phyloP scores from a whole-genome alignment of 225 moss, liverwort and hornwort species.

The Polytrichum commune region DNA sequence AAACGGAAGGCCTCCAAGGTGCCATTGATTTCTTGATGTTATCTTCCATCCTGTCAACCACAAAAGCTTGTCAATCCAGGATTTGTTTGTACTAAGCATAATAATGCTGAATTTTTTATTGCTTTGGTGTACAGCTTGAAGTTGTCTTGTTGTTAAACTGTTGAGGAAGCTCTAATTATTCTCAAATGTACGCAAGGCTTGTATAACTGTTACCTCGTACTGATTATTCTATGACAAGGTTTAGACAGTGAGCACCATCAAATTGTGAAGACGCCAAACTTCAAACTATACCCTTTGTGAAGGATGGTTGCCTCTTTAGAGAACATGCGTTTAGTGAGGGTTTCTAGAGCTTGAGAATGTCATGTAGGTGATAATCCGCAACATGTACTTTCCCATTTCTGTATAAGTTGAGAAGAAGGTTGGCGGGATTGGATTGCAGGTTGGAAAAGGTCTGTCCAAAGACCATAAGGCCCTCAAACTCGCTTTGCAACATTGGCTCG shows the following conservation, averaged over 20 bases:
- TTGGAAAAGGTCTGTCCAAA: conserved; percentile 85
- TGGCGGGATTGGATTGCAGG: conserved; percentile 32
- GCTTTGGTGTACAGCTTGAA: too few relatives aligned
- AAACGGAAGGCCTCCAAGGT: conserved; percentile 25
- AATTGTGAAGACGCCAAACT: not conserved
- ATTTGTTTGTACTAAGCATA: not conserved
- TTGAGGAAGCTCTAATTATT: too few relatives aligned
- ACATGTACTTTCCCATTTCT: not conserved
- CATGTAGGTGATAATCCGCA: not conserved
- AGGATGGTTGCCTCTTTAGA: not conserved
- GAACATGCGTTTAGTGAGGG: not conserved
- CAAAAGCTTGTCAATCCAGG: not conserved
- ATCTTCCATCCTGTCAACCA: not conserved
- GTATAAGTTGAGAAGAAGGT: not conserved
- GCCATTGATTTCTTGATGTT: not conserved
- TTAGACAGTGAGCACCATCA: not conserved
- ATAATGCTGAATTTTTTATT: not conserved
- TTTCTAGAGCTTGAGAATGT: not conserved
- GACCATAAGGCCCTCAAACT: conserved; percentile 69
- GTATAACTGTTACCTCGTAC: too few relatives aligned
- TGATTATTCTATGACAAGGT: too few relatives aligned
- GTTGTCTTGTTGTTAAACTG: too few relatives aligned
- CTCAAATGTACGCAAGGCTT: too few relatives aligned
- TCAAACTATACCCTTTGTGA: not conserved
- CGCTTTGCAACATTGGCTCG: conserved; percentile 85